Conservation (phyloP, 116 monocot genomes). For the Iris pallida region DNA sequence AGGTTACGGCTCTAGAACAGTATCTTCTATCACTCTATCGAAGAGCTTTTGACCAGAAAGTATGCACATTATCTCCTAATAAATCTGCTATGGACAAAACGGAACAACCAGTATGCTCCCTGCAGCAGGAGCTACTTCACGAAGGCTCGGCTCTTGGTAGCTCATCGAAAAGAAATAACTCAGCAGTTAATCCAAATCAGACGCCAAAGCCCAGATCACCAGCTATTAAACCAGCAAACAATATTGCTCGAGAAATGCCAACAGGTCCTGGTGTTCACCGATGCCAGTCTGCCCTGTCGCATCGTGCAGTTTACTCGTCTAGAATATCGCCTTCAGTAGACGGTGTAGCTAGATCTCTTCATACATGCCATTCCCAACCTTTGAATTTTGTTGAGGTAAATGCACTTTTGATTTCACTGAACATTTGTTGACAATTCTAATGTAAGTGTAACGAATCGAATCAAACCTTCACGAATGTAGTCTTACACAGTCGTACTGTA, state of each 20-base stretch:
- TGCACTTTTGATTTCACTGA: too few species aligned
- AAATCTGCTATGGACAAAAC: neutral
- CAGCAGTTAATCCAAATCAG: constrained; percentile 11
- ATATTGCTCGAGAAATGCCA: constrained; percentile 20
- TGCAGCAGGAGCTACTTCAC: constrained; percentile 5
- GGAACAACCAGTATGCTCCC: constrained; percentile 14
- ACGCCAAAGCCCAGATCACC: constrained; percentile 11
- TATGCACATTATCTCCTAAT: constrained; percentile 10
- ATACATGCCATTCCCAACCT: constrained; percentile 61
- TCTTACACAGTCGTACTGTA: too few species aligned
- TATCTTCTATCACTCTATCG: constrained; percentile 67
- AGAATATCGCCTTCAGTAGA: constrained; percentile 52
- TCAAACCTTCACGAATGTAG: too few species aligned
- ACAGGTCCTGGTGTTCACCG: constrained; percentile 30
- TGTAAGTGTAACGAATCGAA: too few species aligned
- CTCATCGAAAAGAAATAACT: constrained; percentile 3
- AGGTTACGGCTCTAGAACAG: constrained; percentile 69
- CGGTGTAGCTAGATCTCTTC: constrained; percentile 38
- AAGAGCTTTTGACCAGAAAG: constrained; percentile 47
- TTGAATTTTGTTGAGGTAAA: constrained; percentile 54
- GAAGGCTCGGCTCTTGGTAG: constrained; percentile 5
- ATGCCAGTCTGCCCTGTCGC: constrained; percentile 57
- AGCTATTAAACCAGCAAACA: constrained; percentile 13
- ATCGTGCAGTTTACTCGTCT: constrained; percentile 51
- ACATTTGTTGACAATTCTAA: too few species aligned